A percentile compares a stretch with the other conserved stretches of the same genome.
Evolutionary conservation across 2,329 filamentous ascomycete genomes (phyloP).

Genomic region (Elsinoe perseae): DNA sequence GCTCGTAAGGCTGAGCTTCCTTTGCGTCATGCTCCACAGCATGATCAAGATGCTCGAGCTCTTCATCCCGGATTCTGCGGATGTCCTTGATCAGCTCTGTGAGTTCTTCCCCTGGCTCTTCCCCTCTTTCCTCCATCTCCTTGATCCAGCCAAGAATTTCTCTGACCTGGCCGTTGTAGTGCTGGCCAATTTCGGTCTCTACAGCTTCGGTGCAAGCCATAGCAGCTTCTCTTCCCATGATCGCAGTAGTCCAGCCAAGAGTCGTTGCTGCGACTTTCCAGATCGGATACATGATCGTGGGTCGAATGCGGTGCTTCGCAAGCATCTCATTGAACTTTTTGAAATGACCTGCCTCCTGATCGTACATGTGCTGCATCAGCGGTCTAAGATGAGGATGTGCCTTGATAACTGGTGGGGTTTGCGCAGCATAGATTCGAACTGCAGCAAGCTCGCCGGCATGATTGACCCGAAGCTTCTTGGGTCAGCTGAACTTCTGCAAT

Average conservation of each 20-base stretch:
- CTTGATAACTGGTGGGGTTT: slow-evolving; percentile 71
- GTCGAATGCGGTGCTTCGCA: slow-evolving; percentile 78
- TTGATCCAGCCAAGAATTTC: slow-evolving; percentile 72
- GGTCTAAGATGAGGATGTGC: slow-evolving; percentile 81
- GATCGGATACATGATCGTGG: slow-evolving; percentile 83
- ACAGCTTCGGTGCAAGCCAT: slow-evolving; percentile 99
- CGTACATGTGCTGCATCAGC: slow-evolving; percentile 96
- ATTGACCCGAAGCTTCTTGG: slow-evolving; percentile 72
- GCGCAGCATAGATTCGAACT: slow-evolving; percentile 84
- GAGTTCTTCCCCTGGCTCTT: slow-evolving; percentile 73
- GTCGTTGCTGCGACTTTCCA: slow-evolving; percentile 76
- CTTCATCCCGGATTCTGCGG: slow-evolving; percentile 82
- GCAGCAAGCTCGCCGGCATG: slow-evolving; percentile 97
- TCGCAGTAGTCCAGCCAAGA: slow-evolving; percentile 80
- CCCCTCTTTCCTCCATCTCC: slow-evolving; percentile 66
- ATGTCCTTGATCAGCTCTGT: slow-evolving; percentile 63
- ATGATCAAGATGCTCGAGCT: slow-evolving; percentile 92
- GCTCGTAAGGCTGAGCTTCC: slow-evolving; percentile 79
- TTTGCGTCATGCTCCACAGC: slow-evolving; percentile 90
- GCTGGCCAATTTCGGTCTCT: slow-evolving; percentile 92
- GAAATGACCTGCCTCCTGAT: slow-evolving; percentile 86
- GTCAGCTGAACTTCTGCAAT: background rate
- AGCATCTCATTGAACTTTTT: slow-evolving; percentile 76
- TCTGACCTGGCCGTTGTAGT: slow-evolving; percentile 90
- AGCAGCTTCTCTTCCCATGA: slow-evolving; percentile 84